These are phyloP conservation scores for Diaporthe sp. DNA, from an alignment of 2,329 filamentous ascomycete genomes.

Conservation along the genomic window DNA sequence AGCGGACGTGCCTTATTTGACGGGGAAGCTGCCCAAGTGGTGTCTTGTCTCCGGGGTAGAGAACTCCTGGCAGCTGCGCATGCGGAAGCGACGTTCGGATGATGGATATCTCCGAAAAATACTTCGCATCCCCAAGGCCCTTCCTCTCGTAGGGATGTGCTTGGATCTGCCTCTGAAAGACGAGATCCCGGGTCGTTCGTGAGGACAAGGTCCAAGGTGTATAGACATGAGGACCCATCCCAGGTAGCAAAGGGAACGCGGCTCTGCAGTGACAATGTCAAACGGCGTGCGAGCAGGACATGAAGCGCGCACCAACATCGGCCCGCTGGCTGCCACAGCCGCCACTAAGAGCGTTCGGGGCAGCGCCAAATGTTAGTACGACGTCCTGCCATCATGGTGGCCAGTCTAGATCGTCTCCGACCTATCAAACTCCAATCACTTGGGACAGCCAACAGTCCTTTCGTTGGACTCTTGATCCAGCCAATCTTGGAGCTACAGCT, in stretches of 20 bases:
- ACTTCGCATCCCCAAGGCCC: too few species aligned
- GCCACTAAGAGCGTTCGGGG: conserved; percentile 1
- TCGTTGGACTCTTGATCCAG: not conserved
- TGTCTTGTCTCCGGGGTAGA: not conserved
- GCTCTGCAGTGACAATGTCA: not conserved
- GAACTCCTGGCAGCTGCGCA: not conserved
- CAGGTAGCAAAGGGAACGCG: not conserved
- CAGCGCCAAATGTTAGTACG: conserved; percentile 4
- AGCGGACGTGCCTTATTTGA: too few species aligned
- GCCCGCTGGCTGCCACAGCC: conserved; percentile 17
- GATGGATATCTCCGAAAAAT: not conserved
- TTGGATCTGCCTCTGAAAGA: not conserved
- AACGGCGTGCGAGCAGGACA: not conserved
- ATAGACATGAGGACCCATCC: too few species aligned
- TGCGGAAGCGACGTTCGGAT: not conserved
- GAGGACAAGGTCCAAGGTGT: not conserved
- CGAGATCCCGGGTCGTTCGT: not conserved
- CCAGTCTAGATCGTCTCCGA: not conserved
- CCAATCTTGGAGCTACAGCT: not conserved
- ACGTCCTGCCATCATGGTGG: conserved; percentile 16
- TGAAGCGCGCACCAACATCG: conserved; percentile 22
- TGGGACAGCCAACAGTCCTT: too few species aligned
- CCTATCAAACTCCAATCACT: too few species aligned
- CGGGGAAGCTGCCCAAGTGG: not conserved
- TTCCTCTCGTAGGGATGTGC: not conserved